Conservation (phyloP, 495 filamentous ascomycete genomes). For the Aspergillus mulundensis region DNA sequence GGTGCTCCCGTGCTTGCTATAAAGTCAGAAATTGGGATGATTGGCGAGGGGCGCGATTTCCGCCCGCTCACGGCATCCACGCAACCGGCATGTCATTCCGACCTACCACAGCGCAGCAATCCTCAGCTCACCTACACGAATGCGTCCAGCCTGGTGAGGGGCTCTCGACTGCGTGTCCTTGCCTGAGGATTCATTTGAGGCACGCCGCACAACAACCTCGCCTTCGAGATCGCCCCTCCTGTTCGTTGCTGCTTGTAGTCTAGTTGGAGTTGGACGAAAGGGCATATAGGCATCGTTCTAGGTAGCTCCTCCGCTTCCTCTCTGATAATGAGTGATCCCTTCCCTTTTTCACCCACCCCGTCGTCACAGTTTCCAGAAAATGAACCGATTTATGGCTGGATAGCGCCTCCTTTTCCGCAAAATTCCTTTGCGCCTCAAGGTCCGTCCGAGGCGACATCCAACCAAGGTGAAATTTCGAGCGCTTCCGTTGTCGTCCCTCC, state of each 20-base stretch:
- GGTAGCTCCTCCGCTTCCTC: neutral
- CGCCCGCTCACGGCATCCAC: slow-evolving; percentile 14
- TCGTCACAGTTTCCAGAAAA: slow-evolving; percentile 22
- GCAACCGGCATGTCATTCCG: neutral
- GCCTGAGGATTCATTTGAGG: neutral
- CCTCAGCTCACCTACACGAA: neutral
- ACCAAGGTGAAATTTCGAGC: slow-evolving; percentile 14
- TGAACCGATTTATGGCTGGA: slow-evolving; percentile 20
- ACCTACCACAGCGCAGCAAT: slow-evolving; percentile 6
- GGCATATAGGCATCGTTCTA: slow-evolving; percentile 3
- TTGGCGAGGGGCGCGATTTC: slow-evolving; percentile 11
- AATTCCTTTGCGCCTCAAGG: slow-evolving; percentile 6
- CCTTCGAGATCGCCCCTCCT: neutral
- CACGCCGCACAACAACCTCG: neutral
- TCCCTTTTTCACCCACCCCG: slow-evolving; percentile 18
- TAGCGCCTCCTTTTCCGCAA: slow-evolving; percentile 18
- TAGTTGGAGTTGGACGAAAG: slow-evolving; percentile 13
- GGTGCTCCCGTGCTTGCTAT: neutral
- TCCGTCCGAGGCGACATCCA: slow-evolving; percentile 18
- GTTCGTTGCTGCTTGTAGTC: slow-evolving; percentile 4
- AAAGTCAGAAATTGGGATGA: neutral
- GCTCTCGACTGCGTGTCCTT: neutral
- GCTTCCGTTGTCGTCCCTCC: slow-evolving; percentile 12
- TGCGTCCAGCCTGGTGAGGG: neutral
- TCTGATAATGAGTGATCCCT: slow-evolving; percentile 28